Conservation (phyloP, 495 filamentous ascomycete genomes). For the Xylaria flabelliformis region DNA sequence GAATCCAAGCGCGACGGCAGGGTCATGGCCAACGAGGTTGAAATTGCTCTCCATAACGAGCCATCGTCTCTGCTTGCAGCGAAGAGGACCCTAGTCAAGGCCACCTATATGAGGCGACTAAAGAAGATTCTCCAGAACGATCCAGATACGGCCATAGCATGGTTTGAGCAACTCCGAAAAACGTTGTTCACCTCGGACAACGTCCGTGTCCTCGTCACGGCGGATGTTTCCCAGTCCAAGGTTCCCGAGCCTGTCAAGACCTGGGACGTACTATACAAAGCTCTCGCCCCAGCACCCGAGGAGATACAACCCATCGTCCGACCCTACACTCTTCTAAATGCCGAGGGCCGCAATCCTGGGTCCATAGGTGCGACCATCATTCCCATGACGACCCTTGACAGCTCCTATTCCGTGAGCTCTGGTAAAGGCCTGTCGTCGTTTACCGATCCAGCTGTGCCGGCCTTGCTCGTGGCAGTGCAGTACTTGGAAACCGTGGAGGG, state of each 20-base stretch:
- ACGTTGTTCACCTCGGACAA: slow-evolving; percentile 81
- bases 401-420: slow-evolving; percentile 82
- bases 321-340: slow-evolving; percentile 66
- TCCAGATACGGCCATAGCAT: slow-evolving; percentile 71
- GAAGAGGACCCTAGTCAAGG: slow-evolving; percentile 82
- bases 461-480: slow-evolving; percentile 82
- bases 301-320: slow-evolving; percentile 51
- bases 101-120: slow-evolving; percentile 84
- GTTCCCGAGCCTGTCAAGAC: slow-evolving; percentile 79
- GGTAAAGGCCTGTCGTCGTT: slow-evolving; percentile 75
- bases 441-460: slow-evolving; percentile 77
- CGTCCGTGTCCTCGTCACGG: slow-evolving; percentile 82
- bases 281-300: slow-evolving; percentile 52
- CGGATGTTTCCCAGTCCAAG: slow-evolving; percentile 76
- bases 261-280: slow-evolving; percentile 69
- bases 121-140: slow-evolving; percentile 74
- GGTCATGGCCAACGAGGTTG: slow-evolving; percentile 76
- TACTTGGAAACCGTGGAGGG: slow-evolving; percentile 95
- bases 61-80: slow-evolving; percentile 76
- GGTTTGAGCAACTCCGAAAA: slow-evolving; percentile 76
- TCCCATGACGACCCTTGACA: slow-evolving; percentile 91
- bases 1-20: slow-evolving; percentile 90
- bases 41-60: slow-evolving; percentile 78
- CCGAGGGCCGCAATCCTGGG: slow-evolving; percentile 74
- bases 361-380: slow-evolving; percentile 75